Evolutionary conservation across 192 early-diverging fungal species (phyloP).

Genomic region (Coemansia sp.): DNA sequence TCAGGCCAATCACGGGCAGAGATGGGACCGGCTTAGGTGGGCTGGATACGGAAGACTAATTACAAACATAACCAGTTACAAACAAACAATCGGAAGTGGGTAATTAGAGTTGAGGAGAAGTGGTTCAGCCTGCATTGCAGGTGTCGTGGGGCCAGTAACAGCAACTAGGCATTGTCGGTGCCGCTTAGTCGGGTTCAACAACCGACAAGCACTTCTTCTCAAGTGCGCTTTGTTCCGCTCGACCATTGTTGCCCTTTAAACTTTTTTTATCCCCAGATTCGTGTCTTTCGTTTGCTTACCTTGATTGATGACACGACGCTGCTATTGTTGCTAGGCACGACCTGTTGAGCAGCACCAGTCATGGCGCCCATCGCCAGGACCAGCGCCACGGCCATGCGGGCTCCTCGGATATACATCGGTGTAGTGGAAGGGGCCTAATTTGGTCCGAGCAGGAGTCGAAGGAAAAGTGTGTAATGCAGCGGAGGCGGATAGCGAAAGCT

Average conservation of each 20-base stretch:
- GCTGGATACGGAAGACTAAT: background rate
- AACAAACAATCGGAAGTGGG: background rate
- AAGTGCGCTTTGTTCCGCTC: background rate
- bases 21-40: background rate
- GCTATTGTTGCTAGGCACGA: background rate
- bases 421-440: background rate
- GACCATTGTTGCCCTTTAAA: background rate
- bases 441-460: background rate
- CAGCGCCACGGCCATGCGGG: slow-evolving; percentile 43
- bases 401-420: slow-evolving; percentile 36
- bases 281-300: background rate
- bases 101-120: background rate
- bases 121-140: background rate
- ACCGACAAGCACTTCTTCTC: background rate
- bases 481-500: slow-evolving; percentile 3
- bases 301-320: background rate
- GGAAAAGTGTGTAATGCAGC: slow-evolving; percentile 5
- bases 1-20: background rate
- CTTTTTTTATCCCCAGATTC: background rate
- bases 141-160: background rate
- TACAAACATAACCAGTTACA: background rate
- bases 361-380: slow-evolving; percentile 26
- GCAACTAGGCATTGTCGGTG: background rate
- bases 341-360: slow-evolving; percentile 12
- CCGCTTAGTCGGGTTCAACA: background rate